A percentile compares a stretch with the other conserved stretches of the same genome.
phyloP scores from a whole-genome alignment of 2,329 filamentous ascomycete genomes.

The Cercospora janseana region DNA sequence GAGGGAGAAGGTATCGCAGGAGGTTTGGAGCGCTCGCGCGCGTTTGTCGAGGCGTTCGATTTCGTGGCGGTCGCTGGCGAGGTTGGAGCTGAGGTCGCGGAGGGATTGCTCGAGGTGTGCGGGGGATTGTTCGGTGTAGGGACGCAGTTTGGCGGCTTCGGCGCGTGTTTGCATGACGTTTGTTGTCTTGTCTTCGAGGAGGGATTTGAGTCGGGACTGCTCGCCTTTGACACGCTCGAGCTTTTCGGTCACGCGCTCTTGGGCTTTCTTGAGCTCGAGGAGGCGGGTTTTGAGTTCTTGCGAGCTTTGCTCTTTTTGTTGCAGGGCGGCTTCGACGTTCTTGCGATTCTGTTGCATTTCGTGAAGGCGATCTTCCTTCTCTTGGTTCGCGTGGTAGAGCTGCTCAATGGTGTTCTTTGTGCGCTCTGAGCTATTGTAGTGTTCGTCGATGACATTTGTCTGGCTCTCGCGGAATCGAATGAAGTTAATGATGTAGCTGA shows the following conservation, averaged over 20 bases:
- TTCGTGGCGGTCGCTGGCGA: conserved; percentile 74
- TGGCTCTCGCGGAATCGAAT: conserved; percentile 94
- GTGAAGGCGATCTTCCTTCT: conserved; percentile 74
- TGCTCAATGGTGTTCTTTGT: conserved; percentile 86
- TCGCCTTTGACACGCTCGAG: conserved; percentile 80
- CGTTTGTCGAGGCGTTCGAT: conserved; percentile 86
- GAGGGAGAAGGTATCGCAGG: conserved; percentile 81
- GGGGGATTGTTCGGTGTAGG: conserved; percentile 88
- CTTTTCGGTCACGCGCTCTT: conserved; percentile 78
- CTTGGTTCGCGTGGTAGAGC: conserved; percentile 80
- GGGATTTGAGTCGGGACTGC: conserved; percentile 70
- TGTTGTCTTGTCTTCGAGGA: conserved; percentile 70
- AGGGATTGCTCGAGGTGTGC: conserved; percentile 77
- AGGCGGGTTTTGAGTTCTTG: conserved; percentile 81
- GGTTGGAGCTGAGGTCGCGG: conserved; percentile 74
- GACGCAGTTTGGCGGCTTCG: conserved; percentile 83
- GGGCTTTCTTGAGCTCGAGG: conserved; percentile 74
- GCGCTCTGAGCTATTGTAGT: conserved; percentile 86
- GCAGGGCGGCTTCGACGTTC: conserved; percentile 75
- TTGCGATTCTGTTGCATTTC: conserved; percentile 78
- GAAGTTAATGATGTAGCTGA: conserved; percentile 98
- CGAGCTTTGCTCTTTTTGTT: conserved; percentile 81
- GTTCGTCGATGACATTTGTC: conserved; percentile 82
- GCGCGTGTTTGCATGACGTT: conserved; percentile 70
- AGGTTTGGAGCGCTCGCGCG: conserved; percentile 86